Evolutionary conservation across 1,284 basidiomycete genomes (phyloP).

Genomic region (Xerocomus nothofagi): DNA sequence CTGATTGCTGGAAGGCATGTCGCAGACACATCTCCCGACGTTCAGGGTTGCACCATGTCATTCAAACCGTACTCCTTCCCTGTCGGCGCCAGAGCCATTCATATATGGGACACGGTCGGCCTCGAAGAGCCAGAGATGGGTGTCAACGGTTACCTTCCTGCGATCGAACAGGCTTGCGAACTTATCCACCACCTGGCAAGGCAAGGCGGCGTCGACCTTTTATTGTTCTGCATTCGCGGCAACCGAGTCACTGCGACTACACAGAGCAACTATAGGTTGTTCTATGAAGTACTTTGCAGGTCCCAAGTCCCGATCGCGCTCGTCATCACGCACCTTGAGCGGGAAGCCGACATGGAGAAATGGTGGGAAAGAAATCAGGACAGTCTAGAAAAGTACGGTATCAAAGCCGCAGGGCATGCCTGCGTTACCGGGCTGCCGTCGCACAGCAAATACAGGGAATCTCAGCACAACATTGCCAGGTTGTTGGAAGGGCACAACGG

Average conservation of each 20-base stretch:
- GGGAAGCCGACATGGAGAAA: slow-evolving; percentile 32
- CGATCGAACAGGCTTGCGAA: slow-evolving; percentile 37
- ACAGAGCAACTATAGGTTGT: slow-evolving; percentile 40
- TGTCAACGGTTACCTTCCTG: slow-evolving; percentile 28
- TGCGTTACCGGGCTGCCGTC: slow-evolving; percentile 32
- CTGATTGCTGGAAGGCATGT: slow-evolving; percentile 29
- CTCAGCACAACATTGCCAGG: slow-evolving; percentile 16
- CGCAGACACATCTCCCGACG: slow-evolving; percentile 28
- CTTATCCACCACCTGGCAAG: slow-evolving; percentile 34
- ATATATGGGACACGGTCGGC: slow-evolving; percentile 43
- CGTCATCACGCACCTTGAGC: slow-evolving; percentile 41
- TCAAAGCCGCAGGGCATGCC: slow-evolving; percentile 28
- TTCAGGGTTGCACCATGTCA: slow-evolving; percentile 32
- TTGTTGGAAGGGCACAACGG: slow-evolving; percentile 17
- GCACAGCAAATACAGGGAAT: slow-evolving; percentile 31
- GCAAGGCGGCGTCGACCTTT: slow-evolving; percentile 37
- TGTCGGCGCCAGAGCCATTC: slow-evolving; percentile 12
- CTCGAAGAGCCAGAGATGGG: slow-evolving; percentile 37
- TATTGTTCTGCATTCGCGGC: slow-evolving; percentile 41
- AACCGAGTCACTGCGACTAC: slow-evolving; percentile 34
- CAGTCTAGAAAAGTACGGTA: slow-evolving; percentile 24
- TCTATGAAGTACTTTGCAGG: slow-evolving; percentile 37
- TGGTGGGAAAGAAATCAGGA: slow-evolving; percentile 34
- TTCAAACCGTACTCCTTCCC: slow-evolving; percentile 27
- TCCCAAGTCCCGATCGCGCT: slow-evolving; percentile 38